Percentiles rank a stretch among this genome's conserved stretches.
phyloP scores from a whole-genome alignment of 345 rosid genomes.

The Nephelium lappaceum region DNA sequence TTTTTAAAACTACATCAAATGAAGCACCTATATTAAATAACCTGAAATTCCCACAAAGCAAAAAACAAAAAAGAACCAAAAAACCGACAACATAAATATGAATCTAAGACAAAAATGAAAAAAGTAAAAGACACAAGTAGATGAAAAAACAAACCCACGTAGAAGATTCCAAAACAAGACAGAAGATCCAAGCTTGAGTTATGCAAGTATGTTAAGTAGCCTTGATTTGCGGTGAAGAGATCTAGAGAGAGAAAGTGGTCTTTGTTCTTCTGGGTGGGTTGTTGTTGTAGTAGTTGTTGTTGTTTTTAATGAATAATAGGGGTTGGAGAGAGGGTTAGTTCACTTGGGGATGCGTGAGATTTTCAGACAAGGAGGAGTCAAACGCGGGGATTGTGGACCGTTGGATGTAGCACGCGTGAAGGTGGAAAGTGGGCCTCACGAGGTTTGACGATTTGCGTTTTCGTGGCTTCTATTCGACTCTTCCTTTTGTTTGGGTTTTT shows the following conservation, averaged over 20 bases:
- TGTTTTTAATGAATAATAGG: background rate
- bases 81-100: background rate
- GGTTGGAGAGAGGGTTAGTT: background rate
- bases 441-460: conserved; percentile 22
- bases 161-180: conserved; percentile 6
- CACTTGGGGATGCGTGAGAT: conserved; percentile 37
- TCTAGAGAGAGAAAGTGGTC: conserved; percentile 12
- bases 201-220: conserved; percentile 12
- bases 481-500: background rate
- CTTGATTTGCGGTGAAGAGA: conserved; percentile 36
- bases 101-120: background rate
- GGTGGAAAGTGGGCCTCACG: conserved; percentile 23
- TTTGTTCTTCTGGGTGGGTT: background rate
- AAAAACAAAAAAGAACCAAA: background rate
- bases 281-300: background rate
- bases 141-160: background rate
- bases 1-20: background rate
- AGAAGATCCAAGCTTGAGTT: conserved; percentile 19
- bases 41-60: conserved; percentile 11
- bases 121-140: background rate
- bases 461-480: conserved; percentile 18
- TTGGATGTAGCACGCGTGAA: conserved; percentile 34
- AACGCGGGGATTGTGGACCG: conserved; percentile 34
- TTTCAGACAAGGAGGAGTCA: conserved; percentile 43
- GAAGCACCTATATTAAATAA: conserved; percentile 11